These are phyloP conservation scores for Fraxinus greggii DNA, from an alignment of 305 asterid species.

Conservation along the genomic window DNA sequence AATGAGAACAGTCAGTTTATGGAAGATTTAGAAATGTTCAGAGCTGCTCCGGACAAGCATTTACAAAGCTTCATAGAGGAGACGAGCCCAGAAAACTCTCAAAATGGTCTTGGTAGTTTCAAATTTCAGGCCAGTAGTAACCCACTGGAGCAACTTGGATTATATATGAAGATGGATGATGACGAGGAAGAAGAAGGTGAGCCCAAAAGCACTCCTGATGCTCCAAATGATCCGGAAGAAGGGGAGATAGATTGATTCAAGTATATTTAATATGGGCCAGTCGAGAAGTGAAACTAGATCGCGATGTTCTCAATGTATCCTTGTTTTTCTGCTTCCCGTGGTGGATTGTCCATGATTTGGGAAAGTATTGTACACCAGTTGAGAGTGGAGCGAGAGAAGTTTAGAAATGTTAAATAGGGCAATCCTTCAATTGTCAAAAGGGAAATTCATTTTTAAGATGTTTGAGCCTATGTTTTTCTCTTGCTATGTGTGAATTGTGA, in stretches of 20 bases:
- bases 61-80: constrained; percentile 51
- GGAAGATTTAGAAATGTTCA: constrained; percentile 74
- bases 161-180: constrained; percentile 77
- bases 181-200: constrained; percentile 73
- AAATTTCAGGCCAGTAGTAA: constrained; percentile 59
- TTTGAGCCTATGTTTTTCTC: neutral
- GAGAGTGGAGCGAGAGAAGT: neutral
- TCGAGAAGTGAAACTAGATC: neutral
- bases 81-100: constrained; percentile 56
- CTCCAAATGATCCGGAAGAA: constrained; percentile 58
- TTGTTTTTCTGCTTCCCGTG: neutral
- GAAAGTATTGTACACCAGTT: neutral
- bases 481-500: neutral
- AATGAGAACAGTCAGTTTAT: constrained; percentile 62
- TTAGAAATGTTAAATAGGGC: neutral
- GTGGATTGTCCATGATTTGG: neutral
- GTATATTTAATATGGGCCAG: neutral
- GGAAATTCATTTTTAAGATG: neutral
- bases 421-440: neutral
- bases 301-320: neutral
- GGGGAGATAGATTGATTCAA: constrained; percentile 62
- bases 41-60: constrained; percentile 53
- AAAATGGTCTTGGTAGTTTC: constrained; percentile 57
- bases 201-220: constrained; percentile 30
- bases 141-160: constrained; percentile 75